A percentile compares a stretch with the other conserved stretches of the same genome.
Conservation (phyloP, 306 rosid genomes). For the Oemleria cerasiformis region DNA sequence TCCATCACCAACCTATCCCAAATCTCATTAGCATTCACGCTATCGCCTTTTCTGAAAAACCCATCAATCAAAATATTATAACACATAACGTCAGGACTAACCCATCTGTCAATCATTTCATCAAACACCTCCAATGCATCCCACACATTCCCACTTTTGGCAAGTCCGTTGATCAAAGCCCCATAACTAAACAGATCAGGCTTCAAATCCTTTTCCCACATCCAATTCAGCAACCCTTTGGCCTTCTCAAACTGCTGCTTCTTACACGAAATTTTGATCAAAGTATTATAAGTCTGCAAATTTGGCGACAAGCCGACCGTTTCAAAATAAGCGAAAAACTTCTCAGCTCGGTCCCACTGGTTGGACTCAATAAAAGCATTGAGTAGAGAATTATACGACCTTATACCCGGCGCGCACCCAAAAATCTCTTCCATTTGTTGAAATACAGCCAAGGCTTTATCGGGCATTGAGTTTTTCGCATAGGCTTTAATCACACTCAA, state of each 20-base stretch:
- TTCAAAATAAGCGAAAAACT: slow-evolving; percentile 53
- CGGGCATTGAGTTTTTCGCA: slow-evolving; percentile 68
- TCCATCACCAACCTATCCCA: slow-evolving; percentile 67
- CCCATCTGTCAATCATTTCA: slow-evolving; percentile 77
- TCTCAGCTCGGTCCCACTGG: slow-evolving; percentile 69
- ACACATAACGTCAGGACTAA: slow-evolving; percentile 70
- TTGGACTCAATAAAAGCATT: slow-evolving; percentile 66
- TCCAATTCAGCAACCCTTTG: slow-evolving; percentile 56
- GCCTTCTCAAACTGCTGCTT: slow-evolving; percentile 67
- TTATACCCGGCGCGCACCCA: slow-evolving; percentile 58
- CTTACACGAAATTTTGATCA: slow-evolving; percentile 71
- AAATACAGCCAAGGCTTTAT: slow-evolving; percentile 57
- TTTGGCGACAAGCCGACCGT: slow-evolving; percentile 55
- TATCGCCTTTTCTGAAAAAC: slow-evolving; percentile 55
- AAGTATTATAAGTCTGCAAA: slow-evolving; percentile 60
- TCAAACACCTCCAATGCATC: slow-evolving; percentile 75
- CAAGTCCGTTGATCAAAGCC: slow-evolving; percentile 50
- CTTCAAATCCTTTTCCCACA: slow-evolving; percentile 51
- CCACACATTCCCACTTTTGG: slow-evolving; percentile 45
- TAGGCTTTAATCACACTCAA: slow-evolving; percentile 71
- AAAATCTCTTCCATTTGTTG: slow-evolving; percentile 66
- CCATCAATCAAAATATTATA: slow-evolving; percentile 82
- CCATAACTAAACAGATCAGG: slow-evolving; percentile 72
- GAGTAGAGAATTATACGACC: slow-evolving; percentile 69
- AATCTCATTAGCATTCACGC: slow-evolving; percentile 53